A percentile compares a stretch with the other conserved stretches of the same genome.
phyloP scores from a whole-genome alignment of 2,329 filamentous ascomycete genomes.

The Nemania sp. region DNA sequence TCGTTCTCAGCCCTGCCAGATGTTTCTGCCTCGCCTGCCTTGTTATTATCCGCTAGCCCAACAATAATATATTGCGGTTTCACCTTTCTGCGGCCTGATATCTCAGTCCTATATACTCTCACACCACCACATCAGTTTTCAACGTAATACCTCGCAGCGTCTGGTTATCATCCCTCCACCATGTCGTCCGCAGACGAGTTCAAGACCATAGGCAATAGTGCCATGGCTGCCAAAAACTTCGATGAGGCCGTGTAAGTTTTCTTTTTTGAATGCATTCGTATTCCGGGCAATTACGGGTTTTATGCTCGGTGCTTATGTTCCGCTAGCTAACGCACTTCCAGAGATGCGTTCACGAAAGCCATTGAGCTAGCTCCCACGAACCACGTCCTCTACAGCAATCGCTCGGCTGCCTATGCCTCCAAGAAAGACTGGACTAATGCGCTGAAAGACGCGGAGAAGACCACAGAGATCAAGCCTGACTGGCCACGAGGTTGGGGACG shows the following conservation, averaged over 20 bases:
- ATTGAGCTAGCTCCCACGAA: slow-evolving; percentile 86
- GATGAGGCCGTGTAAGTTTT: slow-evolving; percentile 84
- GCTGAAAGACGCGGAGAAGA: slow-evolving; percentile 88
- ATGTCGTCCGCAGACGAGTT: slow-evolving; percentile 74
- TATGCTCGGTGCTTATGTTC: slow-evolving; percentile 7
- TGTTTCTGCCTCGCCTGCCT: slow-evolving; percentile 13
- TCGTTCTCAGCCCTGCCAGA: slow-evolving; percentile 23
- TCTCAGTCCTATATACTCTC: no score
- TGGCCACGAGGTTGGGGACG: slow-evolving; percentile 97
- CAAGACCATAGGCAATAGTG: slow-evolving; percentile 98
- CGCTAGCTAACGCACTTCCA: slow-evolving; percentile 44
- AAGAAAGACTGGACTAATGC: slow-evolving; percentile 86
- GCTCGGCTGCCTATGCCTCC: slow-evolving; percentile 85
- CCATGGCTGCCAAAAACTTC: slow-evolving; percentile 97
- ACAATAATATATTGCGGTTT: background rate
- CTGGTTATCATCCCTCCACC: slow-evolving; percentile 10
- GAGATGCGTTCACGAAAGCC: slow-evolving; percentile 91
- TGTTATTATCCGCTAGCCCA: background rate
- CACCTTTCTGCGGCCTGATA: no score
- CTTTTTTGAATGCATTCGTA: background rate
- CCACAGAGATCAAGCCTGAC: slow-evolving; percentile 91
- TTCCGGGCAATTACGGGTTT: background rate
- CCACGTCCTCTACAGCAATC: slow-evolving; percentile 97
- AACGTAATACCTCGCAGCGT: background rate
- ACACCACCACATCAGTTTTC: no score